Evolutionary conservation across 1,139 yeast species (phyloP).

Genomic region (Lodderomyces margitis): DNA sequence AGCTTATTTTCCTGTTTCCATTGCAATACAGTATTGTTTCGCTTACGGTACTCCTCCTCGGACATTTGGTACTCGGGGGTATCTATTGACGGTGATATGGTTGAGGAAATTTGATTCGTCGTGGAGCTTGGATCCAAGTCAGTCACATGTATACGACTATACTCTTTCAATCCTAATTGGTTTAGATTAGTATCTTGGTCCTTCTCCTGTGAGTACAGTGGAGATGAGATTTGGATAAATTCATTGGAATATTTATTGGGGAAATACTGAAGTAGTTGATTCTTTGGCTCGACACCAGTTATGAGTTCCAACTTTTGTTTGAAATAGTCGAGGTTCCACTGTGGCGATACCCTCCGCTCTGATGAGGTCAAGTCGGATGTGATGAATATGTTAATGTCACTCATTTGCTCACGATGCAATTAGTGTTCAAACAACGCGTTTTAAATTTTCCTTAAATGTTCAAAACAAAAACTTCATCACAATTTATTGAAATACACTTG

Average conservation of each 20-base stretch:
- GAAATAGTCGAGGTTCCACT: conserved; percentile 59
- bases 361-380: conserved; percentile 69
- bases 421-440: too few species aligned
- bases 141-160: conserved; percentile 50
- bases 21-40: conserved; percentile 61
- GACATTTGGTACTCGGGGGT: conserved; percentile 45
- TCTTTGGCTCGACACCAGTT: conserved; percentile 72
- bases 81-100: conserved; percentile 17
- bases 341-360: conserved; percentile 64
- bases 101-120: conserved; percentile 28
- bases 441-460: not conserved
- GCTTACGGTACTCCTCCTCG: conserved; percentile 64
- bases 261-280: conserved; percentile 55
- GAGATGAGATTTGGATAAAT: conserved; percentile 21
- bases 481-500: not conserved
- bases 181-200: conserved; percentile 18
- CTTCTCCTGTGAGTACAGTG: conserved; percentile 16
- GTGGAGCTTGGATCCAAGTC: conserved; percentile 55
- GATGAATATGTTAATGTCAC: conserved; percentile 54
- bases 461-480: too few species aligned
- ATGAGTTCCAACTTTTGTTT: conserved; percentile 61
- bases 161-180: conserved; percentile 29
- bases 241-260: conserved; percentile 41
- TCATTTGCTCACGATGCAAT: conserved; percentile 21
- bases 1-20: conserved; percentile 71